A percentile compares a stretch with the other conserved stretches of the same genome.
Evolutionary conservation across 2,329 filamentous ascomycete genomes (phyloP).

Genomic region (Xylariaceae sp.): DNA sequence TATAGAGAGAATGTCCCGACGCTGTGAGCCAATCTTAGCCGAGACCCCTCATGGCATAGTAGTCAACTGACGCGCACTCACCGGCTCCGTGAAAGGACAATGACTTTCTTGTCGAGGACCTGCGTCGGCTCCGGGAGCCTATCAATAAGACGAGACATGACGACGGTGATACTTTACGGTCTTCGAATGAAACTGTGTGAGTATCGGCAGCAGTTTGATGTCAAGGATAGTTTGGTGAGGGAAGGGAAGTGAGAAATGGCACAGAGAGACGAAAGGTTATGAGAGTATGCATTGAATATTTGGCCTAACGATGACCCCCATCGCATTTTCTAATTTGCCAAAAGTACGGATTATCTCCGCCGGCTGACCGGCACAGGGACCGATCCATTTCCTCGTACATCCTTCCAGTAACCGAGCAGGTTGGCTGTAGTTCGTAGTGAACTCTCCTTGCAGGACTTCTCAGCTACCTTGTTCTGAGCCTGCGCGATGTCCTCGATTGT

Average conservation of each 20-base stretch:
- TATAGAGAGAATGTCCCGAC: slow-evolving; percentile 25
- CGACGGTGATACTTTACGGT: not conserved
- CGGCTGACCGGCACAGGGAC: too few species aligned
- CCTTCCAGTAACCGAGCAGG: too few species aligned
- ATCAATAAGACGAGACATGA: slow-evolving; percentile 20
- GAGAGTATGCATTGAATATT: not conserved
- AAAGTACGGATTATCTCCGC: too few species aligned
- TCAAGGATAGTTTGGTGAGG: not conserved
- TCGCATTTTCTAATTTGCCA: too few species aligned
- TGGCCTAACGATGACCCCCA: not conserved
- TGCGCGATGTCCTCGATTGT: not conserved
- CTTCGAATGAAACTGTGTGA: not conserved
- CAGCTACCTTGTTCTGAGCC: too few species aligned
- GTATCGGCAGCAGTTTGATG: not conserved
- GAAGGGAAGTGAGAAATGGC: not conserved
- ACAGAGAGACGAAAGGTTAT: not conserved
- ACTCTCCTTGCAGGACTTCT: too few species aligned
- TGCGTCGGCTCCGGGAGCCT: slow-evolving; percentile 14
- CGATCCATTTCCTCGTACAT: too few species aligned
- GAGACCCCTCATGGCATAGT: not conserved
- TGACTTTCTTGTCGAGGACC: slow-evolving; percentile 18
- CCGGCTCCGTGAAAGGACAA: slow-evolving; percentile 19
- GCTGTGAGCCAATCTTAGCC: slow-evolving; percentile 4
- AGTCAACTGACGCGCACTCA: slow-evolving; percentile 3
- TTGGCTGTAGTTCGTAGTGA: too few species aligned